Evolutionary conservation across 2,329 filamentous ascomycete species (phyloP), one percentile per base, ranked within the genome.

Genomic region (Grosmannia penicillata): DNA sequence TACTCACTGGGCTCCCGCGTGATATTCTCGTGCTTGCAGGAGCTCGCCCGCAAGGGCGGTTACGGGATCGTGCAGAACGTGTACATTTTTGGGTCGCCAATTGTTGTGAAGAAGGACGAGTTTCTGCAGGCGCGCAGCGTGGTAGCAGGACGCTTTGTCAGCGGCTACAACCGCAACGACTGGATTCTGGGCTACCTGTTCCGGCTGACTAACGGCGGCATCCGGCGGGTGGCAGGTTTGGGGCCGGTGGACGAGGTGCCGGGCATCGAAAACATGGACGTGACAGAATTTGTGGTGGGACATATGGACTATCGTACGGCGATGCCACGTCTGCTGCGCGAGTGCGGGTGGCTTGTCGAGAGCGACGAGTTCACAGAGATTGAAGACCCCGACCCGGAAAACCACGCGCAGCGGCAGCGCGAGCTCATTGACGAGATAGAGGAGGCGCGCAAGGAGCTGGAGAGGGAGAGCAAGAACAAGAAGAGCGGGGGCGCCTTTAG

Each of bases 141-240:
- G 4, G 82, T 96, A 4, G 72, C 83, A 8, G 91, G 91, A n/a
- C 75, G 87, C 30, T 94, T 96, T 48, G 76, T 98, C 46, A 98
- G 94, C 52, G 91, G 84, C 14, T 98, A 87, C 60, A 83, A 91
- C 48, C 81, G 72, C 34, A 95, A 91, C 54, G 91, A 98, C 60
- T 98, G 91, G 91, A 96, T 98, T 51, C 60, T 98, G 36, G 86
- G 80, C 43, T 98, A 98, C 54, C 74, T 98, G 2, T 98, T 98
- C 68, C 82, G 91, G 13, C 73, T 94, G 30, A 98, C 91, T 4
- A 82, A 80, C 48, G 91, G 91, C 47, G 91, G 91, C 31, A 89
- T 96, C 51, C 81, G 86, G 57, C 76, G 79, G 17, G 74, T 98
- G 2, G 87, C 87, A 6, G 91, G 91, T 11, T 70, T 98, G 30